Evolutionary conservation across 352 stramenopile genomes (phyloP).

Genomic region (Aphanomyces stellatus): DNA sequence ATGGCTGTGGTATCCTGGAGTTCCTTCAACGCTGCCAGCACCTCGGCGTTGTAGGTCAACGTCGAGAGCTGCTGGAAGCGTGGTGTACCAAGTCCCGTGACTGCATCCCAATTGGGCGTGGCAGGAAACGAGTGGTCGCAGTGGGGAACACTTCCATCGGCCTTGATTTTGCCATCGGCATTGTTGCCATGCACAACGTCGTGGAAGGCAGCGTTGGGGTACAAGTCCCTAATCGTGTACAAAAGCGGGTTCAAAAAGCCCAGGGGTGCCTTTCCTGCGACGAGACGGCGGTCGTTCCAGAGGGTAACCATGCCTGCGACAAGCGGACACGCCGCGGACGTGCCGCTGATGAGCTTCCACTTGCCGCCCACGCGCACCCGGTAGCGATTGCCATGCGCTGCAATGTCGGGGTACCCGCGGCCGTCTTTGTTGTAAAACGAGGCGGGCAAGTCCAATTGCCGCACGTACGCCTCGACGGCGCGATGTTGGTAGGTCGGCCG

Average conservation of each 20-base stretch:
- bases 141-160: constrained; percentile 21
- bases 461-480: constrained; percentile 58
- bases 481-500: constrained; percentile 61
- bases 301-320: constrained; percentile 81
- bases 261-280: constrained; percentile 60
- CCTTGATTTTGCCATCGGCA: constrained; percentile 29
- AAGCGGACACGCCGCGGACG: constrained; percentile 77
- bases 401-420: constrained; percentile 83
- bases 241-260: constrained; percentile 83
- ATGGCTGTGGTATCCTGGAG: background rate
- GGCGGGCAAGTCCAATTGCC: background rate
- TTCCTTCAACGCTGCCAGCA: background rate
- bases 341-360: constrained; percentile 53
- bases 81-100: constrained; percentile 72
- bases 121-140: constrained; percentile 79
- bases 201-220: constrained; percentile 50
- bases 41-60: background rate
- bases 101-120: constrained; percentile 76
- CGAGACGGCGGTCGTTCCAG: constrained; percentile 77
- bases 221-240: constrained; percentile 56
- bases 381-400: constrained; percentile 62
- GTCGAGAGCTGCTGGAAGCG: constrained; percentile 38
- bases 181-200: constrained; percentile 85
- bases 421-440: constrained; percentile 59
- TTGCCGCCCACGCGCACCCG: constrained; percentile 46